These are phyloP conservation scores for Diplodia scrobiculata DNA, from an alignment of 2,329 filamentous ascomycete genomes.

Conservation along the genomic window DNA sequence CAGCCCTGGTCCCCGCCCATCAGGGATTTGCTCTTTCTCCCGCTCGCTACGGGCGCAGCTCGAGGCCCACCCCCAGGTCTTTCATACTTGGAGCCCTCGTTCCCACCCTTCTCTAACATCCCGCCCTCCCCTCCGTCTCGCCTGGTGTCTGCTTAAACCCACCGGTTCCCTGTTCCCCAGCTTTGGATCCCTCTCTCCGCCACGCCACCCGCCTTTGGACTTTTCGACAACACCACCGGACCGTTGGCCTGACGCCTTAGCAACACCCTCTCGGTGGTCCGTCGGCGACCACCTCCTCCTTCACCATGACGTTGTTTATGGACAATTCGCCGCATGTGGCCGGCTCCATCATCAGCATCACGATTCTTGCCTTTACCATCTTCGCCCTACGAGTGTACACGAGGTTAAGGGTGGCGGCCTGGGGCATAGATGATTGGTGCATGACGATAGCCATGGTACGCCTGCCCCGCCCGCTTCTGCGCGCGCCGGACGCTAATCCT, in stretches of 20 bases:
- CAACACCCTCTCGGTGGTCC: background rate
- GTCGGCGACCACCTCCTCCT: background rate
- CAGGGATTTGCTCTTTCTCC: slow-evolving; percentile 5
- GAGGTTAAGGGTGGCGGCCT: slow-evolving; percentile 32
- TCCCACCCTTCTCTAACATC: slow-evolving; percentile 17
- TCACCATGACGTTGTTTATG: slow-evolving; percentile 3
- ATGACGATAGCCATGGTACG: slow-evolving; percentile 35
- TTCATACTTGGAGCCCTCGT: slow-evolving; percentile 11
- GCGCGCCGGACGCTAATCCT: slow-evolving; percentile 17
- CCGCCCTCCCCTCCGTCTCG: background rate
- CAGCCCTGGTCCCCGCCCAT: slow-evolving; percentile 7
- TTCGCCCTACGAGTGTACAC: slow-evolving; percentile 34
- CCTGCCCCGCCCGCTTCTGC: slow-evolving; percentile 2
- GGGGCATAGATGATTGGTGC: slow-evolving; percentile 40
- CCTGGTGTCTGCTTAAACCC: slow-evolving; percentile 13
- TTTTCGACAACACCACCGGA: slow-evolving; percentile 1
- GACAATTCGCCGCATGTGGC: slow-evolving; percentile 33
- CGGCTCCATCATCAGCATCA: slow-evolving; percentile 33
- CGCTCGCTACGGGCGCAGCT: slow-evolving; percentile 8
- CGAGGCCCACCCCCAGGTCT: slow-evolving; percentile 19
- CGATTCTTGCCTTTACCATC: slow-evolving; percentile 31
- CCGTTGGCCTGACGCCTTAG: background rate
- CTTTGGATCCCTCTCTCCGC: slow-evolving; percentile 10
- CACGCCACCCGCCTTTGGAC: background rate
- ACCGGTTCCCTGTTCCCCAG: slow-evolving; percentile 7